phyloP scores from a whole-genome alignment of 2,329 filamentous ascomycete species.

The Cladophialophora carrionii region DNA sequence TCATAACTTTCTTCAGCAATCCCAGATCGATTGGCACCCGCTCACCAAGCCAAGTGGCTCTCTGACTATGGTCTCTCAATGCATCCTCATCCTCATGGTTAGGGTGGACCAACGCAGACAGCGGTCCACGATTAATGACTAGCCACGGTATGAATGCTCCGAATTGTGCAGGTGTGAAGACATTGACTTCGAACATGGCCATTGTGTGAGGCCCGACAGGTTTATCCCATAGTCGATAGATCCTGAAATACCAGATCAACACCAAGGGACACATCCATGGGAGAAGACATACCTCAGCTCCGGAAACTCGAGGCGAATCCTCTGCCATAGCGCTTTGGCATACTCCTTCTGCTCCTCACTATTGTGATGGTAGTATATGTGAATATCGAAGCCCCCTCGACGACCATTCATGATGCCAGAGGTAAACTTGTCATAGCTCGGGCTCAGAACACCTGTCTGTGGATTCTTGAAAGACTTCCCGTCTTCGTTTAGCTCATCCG shows the following conservation, averaged over 20 bases:
- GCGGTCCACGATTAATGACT: slow-evolving; percentile 75
- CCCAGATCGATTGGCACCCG: slow-evolving; percentile 50
- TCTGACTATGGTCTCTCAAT: slow-evolving; percentile 51
- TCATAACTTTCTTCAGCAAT: slow-evolving; percentile 41
- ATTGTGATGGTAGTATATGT: slow-evolving; percentile 76
- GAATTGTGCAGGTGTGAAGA: slow-evolving; percentile 84
- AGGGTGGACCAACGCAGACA: slow-evolving; percentile 79
- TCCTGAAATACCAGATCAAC: slow-evolving; percentile 46
- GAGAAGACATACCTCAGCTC: slow-evolving; percentile 47
- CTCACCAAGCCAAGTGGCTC: slow-evolving; percentile 53
- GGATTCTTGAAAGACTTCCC: slow-evolving; percentile 78
- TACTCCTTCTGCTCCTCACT: slow-evolving; percentile 67
- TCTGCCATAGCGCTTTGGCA: slow-evolving; percentile 73
- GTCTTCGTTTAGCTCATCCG: slow-evolving; percentile 65
- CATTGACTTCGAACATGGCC: slow-evolving; percentile 90
- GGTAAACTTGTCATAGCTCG: slow-evolving; percentile 71
- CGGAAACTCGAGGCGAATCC: slow-evolving; percentile 74
- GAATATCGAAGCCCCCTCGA: slow-evolving; percentile 72
- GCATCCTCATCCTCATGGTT: slow-evolving; percentile 68
- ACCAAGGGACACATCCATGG: background rate
- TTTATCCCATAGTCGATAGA: slow-evolving; percentile 75
- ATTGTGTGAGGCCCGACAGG: slow-evolving; percentile 81
- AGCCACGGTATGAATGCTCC: slow-evolving; percentile 88
- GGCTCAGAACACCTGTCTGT: slow-evolving; percentile 62
- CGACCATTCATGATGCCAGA: slow-evolving; percentile 66